phyloP scores from a whole-genome alignment of 2,329 filamentous ascomycete genomes.

The Westerdykella sp. region DNA sequence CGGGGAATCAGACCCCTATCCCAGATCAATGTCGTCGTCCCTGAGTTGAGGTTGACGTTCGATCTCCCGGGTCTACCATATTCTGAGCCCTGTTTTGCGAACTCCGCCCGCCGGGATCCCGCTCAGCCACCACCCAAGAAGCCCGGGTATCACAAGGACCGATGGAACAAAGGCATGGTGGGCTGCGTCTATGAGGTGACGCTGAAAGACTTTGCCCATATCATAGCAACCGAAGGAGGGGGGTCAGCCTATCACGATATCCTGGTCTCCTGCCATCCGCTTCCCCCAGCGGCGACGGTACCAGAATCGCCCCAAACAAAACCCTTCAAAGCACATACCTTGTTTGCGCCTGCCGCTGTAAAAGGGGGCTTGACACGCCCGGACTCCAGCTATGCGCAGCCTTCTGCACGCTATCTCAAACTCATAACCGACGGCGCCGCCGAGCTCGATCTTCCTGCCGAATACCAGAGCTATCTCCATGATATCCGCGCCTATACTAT shows the following conservation, averaged over 20 bases:
- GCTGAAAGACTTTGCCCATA: slow-evolving; percentile 69
- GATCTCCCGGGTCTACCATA: slow-evolving; percentile 83
- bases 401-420: slow-evolving; percentile 76
- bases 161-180: slow-evolving; percentile 76
- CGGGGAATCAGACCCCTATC: slow-evolving; percentile 78
- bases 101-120: slow-evolving; percentile 57
- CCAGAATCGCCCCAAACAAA: slow-evolving; percentile 56
- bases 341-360: slow-evolving; percentile 58
- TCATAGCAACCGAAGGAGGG: slow-evolving; percentile 86
- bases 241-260: slow-evolving; percentile 81
- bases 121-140: slow-evolving; percentile 17
- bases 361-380: slow-evolving; percentile 43
- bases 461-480: slow-evolving; percentile 70
- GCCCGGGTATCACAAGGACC: slow-evolving; percentile 47
- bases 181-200: slow-evolving; percentile 97
- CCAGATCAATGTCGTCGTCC: slow-evolving; percentile 74
- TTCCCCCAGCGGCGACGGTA: slow-evolving; percentile 55
- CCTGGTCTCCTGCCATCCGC: slow-evolving; percentile 66
- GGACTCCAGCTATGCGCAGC: slow-evolving; percentile 67
- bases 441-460: slow-evolving; percentile 71
- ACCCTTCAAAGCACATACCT: slow-evolving; percentile 76
- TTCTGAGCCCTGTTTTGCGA: slow-evolving; percentile 85
- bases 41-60: slow-evolving; percentile 71
- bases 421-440: slow-evolving; percentile 71
- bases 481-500: slow-evolving; percentile 63